Conservation (phyloP, 2,329 filamentous ascomycete species). For the Phyllosticta paracitricarpa region DNA sequence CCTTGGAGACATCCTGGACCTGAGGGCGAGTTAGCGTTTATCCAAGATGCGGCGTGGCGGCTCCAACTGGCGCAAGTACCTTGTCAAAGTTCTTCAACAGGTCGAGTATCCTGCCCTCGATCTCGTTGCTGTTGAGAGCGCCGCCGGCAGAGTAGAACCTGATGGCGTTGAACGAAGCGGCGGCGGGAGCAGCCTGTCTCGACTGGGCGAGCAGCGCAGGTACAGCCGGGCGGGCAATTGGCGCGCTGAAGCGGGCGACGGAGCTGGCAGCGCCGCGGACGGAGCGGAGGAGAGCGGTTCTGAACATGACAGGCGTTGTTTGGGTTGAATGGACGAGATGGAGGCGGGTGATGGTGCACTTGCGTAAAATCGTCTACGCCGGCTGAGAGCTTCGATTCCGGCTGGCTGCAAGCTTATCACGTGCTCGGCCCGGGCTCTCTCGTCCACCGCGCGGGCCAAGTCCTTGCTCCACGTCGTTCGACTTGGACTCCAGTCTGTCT, state of each 20-base stretch:
- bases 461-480: neutral
- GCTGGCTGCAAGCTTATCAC: neutral
- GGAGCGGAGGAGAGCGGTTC: slow-evolving; percentile 73
- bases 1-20: slow-evolving; percentile 54
- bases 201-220: slow-evolving; percentile 52
- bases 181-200: slow-evolving; percentile 51
- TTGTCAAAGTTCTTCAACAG: slow-evolving; percentile 96
- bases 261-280: slow-evolving; percentile 44
- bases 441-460: neutral
- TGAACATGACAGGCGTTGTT: slow-evolving; percentile 61
- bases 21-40: slow-evolving; percentile 30
- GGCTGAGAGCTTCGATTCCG: slow-evolving; percentile 9
- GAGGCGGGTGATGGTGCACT: slow-evolving; percentile 11
- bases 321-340: slow-evolving; percentile 19
- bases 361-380: slow-evolving; percentile 9
- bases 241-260: slow-evolving; percentile 30
- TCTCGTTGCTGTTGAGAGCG: slow-evolving; percentile 70
- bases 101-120: slow-evolving; percentile 85
- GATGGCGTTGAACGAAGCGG: slow-evolving; percentile 53
- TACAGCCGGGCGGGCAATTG: slow-evolving; percentile 51
- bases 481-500: neutral
- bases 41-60: slow-evolving; percentile 2
- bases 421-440: slow-evolving; percentile 1
- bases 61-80: slow-evolving; percentile 40
- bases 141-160: slow-evolving; percentile 80